Evolutionary conservation across 805 yeast genomes (phyloP), one percentile per base, ranked within the genome.

Genomic region (Scheffersomyces ergatensis): DNA sequence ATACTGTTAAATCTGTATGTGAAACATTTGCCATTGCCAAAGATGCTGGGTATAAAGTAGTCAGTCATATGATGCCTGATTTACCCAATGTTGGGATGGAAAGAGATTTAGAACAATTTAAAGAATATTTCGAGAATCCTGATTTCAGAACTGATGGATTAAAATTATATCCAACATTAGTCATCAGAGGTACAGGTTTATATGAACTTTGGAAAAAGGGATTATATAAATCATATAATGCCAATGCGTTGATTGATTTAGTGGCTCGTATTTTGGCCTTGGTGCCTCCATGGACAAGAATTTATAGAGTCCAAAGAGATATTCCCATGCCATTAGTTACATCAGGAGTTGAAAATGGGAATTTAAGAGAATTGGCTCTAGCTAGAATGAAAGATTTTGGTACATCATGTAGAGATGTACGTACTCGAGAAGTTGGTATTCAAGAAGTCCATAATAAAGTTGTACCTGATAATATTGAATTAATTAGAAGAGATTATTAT

Each of bases 31-130:
- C 88, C 1, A 80, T 85, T 34, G 95, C 98, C n/a, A 93, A 93
- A 60, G 99, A 93, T 64, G 92, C 99, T 1, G 99, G 99, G 12
- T 93, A 90, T 65, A 93, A 93, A 61, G 96, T 93, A 39, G 99
- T 93, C 18, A 83, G 95, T 49, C 99, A 93, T 67, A 93, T 93
- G 99, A 93, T 93, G 99, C 99, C 99, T 13, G 99, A 93, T 71
- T 74, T 93, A 54, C 99, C 99, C 14, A 93, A 93, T 57, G 97
- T 93, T 44, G 99, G 98, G 15, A 88, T 92, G 96, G 99, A 93
- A 66, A 79, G 99, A 61, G 99, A 93, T 61, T 70, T 92, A 44
- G 96, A 89, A 57, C 99, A 93, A 67, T 93, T 93, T 59, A 80
- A 84, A 55, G 99, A 93, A 62, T 93, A 93, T 68, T 93, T 93